Evolutionary conservation across 2,329 filamentous ascomycete species (phyloP).

Genomic region (Claviceps quebecensis): DNA sequence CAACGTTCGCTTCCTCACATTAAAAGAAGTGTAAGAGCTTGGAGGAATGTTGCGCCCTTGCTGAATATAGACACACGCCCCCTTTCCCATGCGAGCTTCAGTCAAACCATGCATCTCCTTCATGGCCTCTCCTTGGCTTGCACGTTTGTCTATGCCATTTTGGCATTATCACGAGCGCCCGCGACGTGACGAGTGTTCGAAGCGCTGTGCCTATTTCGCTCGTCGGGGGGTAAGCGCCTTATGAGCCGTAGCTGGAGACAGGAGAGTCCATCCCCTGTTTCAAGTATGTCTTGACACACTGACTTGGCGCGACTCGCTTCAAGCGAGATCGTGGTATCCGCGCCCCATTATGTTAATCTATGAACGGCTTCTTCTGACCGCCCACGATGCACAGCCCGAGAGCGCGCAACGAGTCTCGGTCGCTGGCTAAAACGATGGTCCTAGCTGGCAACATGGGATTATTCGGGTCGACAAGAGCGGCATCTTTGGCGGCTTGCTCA

Average conservation of each 20-base stretch:
- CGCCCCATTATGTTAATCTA: constrained; percentile 32
- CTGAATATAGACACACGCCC: not conserved
- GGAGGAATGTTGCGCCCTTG: not conserved
- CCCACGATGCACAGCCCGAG: constrained; percentile 49
- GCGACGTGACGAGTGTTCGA: not conserved
- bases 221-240: not conserved
- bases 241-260: not conserved
- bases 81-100: not conserved
- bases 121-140: not conserved
- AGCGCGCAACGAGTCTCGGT: constrained; percentile 50
- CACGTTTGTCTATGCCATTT: not conserved
- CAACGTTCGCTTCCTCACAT: not conserved
- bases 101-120: not conserved
- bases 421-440: constrained; percentile 65
- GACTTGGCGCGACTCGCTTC: not conserved
- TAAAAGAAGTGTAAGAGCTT: not conserved
- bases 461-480: constrained; percentile 71
- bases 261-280: not conserved
- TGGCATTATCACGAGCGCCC: not conserved
- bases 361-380: constrained; percentile 51
- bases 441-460: constrained; percentile 85
- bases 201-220: not conserved
- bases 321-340: not conserved
- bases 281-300: not conserved
- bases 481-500: constrained; percentile 87